phyloP scores from a whole-genome alignment of 495 filamentous ascomycete species.

The Bryoglossum gracile region DNA sequence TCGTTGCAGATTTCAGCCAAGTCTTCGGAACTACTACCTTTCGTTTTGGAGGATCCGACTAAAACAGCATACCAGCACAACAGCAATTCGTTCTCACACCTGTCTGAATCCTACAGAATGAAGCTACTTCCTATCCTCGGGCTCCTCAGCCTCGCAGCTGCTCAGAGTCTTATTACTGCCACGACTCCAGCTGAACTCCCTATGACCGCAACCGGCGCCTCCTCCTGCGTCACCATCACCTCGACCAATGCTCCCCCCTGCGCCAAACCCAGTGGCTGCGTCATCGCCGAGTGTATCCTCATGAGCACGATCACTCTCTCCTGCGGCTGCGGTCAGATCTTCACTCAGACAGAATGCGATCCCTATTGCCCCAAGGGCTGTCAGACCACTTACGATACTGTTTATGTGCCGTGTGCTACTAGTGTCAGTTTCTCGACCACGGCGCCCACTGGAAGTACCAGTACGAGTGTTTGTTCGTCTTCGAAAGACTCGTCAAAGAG shows the following conservation, averaged over 20 bases:
- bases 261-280: not conserved
- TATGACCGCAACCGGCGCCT: no score
- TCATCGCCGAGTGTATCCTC: not conserved
- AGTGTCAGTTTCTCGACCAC: not conserved
- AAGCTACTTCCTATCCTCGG: no score
- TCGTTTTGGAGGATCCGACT: no score
- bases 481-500: not conserved
- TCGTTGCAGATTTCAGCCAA: no score
- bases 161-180: no score
- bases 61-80: no score
- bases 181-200: no score
- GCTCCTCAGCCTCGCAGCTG: no score
- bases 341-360: not conserved
- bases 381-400: not conserved
- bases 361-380: not conserved
- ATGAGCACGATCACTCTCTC: conserved; percentile 2
- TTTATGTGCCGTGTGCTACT: conserved; percentile 3
- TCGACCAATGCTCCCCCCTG: not conserved
- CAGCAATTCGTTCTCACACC: no score
- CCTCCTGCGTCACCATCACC: conserved; percentile 5
- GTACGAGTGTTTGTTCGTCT: not conserved
- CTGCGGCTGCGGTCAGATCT: conserved; percentile 8
- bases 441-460: not conserved
- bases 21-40: no score
- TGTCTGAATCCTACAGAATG: no score